These are phyloP conservation scores for Hericium rajendrae DNA, from an alignment of 768 basidiomycete species.

Conservation along the genomic window DNA sequence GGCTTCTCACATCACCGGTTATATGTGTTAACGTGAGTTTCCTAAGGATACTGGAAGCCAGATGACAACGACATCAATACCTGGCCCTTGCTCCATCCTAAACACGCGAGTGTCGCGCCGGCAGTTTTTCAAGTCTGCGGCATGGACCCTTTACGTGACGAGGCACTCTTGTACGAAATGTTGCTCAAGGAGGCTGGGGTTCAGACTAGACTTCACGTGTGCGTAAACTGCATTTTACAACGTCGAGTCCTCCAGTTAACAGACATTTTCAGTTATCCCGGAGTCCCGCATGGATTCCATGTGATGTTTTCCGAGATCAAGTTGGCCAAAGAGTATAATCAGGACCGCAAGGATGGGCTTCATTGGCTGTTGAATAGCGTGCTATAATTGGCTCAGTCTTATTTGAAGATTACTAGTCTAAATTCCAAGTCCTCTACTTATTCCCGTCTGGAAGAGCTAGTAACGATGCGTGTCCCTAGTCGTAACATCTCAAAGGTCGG, in stretches of 20 bases:
- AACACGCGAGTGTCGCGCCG: background rate
- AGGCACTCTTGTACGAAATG: background rate
- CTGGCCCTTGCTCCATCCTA: background rate
- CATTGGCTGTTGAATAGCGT: background rate
- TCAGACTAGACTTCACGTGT: background rate
- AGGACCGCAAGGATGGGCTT: background rate
- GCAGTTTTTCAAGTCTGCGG: background rate
- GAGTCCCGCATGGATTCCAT: constrained; percentile 1
- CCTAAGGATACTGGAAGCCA: background rate
- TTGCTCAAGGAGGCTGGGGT: background rate
- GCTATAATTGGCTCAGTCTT: background rate
- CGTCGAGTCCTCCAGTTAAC: background rate
- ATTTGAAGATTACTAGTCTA: too few relatives aligned
- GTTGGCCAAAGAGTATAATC: background rate
- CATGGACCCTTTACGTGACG: background rate
- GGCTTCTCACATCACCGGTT: background rate
- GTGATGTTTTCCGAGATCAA: background rate
- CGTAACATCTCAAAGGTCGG: too few relatives aligned
- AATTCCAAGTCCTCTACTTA: too few relatives aligned
- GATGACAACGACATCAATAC: background rate
- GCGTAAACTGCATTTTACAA: background rate
- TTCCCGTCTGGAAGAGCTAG: too few relatives aligned
- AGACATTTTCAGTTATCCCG: background rate
- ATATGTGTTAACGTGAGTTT: background rate
- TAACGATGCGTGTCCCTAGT: too few relatives aligned